Base-by-base conservation (phyloP, 345 rosid genomes). In the Geranium rotundifolium region DNA sequence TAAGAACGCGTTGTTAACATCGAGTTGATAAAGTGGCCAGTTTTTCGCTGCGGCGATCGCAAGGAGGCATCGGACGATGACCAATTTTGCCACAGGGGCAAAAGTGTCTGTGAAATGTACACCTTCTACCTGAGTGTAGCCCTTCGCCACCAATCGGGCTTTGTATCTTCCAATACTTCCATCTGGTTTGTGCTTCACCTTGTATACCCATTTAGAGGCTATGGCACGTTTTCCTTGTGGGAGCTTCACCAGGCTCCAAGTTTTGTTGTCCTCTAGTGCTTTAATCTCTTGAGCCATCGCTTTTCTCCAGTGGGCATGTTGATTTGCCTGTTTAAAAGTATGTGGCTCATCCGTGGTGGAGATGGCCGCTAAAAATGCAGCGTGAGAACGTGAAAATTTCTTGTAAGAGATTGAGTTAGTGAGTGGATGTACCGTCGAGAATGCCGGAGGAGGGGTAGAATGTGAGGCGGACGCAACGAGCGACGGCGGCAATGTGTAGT, bases 161-260 rank as follows among this genome's bases (percentile, higher is more conserved):
- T 60, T 67, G 19, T 67, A 67, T 1, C 50, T 4, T 19, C 27
- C 18, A 17, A 27, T n/a, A 2, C 4, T 23, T 3, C 31, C 63
- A 67, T 67, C 50, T 5, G 31, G 61, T 3, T 29, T 17, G 7
- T 17, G 30, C 19, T 67, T 67, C 30, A 67, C 19, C n/a, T 60
- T 59, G 1, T 67, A 67, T 5, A 67, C 64, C 64, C 59, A 59
- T 50, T 67, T 59, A 3, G 54, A 67, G 12, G 17, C 64, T 20
- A 67, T 67, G 5, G 50, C 41, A 6, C 17, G 0, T 5, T 67
- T 67, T 5, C 56, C 17, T 3, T n/a, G 19, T 0, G 50, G 30
- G 1, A 54, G 29, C 4, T 5, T 29, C n/a, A 17, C 19, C 20
- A 56, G 29, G 3, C 14, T 57, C 56, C 27, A 31, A 13, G 49